Evolutionary conservation across 257 asterid species (phyloP), one percentile per base, ranked within the genome.

Genomic region (Thymus quinquecostatus): DNA sequence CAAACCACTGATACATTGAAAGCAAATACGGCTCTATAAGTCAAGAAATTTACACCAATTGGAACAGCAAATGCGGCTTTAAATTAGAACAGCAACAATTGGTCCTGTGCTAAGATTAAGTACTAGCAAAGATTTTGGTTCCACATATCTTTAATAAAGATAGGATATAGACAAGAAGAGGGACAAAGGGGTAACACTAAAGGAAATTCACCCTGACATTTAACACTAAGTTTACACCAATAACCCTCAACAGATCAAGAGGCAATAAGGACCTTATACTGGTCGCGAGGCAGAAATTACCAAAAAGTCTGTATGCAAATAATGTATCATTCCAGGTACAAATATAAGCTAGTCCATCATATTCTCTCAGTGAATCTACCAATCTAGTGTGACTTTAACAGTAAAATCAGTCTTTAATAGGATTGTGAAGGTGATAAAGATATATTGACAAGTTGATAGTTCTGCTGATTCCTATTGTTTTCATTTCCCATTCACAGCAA

Each of bases 301-400:
- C 50, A 59, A 32, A 59, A 59, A 6, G 21, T 47, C 13, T 14
- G 21, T 47, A 71, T 49, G 58, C 75, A 47, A 36, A 28, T 69
- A 57, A 28, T 41, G 33, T 9, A 56, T 48, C 51, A 47, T 12
- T 59, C 41, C 21, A 13, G 8, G 13, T 7, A 44, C 14, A 59
- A 14, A 32, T 59, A 45, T 45, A 14, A 48, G 32, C 43, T 49
- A 32, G 28, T n/a, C 45, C 14, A 28, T 53, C 45, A 28, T 4
- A 34, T 14, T 32, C 56, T 57, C 58, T 38, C 41, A 13, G 58
- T 7, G 14, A 51, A 28, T 4, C 58, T 5, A 6, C 13, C 44
- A 40, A 61, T 41, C 44, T 40, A 6, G 56, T 50, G 8, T 32
- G 38, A 27, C 77, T 41, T 28, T 10, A 60, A 61, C 65, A 29